Evolutionary conservation across 2,329 filamentous ascomycete species (phyloP).

Genomic region (Venturia pyrina): DNA sequence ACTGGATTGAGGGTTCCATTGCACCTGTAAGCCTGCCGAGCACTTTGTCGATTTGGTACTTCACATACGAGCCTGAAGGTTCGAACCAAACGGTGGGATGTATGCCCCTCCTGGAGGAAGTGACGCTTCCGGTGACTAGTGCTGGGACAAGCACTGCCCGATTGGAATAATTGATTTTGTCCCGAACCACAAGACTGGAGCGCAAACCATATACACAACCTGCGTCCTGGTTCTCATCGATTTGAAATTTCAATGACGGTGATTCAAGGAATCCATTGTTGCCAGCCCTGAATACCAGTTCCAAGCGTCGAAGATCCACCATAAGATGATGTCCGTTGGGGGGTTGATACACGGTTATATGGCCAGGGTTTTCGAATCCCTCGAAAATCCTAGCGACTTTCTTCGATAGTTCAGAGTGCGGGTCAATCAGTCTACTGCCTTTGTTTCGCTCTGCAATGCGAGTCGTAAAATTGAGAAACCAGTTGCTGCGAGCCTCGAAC

Average conservation of each 20-base stretch:
- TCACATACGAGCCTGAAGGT: conserved; percentile 33
- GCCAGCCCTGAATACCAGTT: conserved; percentile 47
- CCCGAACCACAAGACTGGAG: conserved; percentile 48
- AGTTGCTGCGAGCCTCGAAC: too few relatives aligned
- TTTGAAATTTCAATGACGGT: conserved; percentile 38
- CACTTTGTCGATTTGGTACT: conserved; percentile 28
- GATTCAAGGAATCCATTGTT: conserved; percentile 33
- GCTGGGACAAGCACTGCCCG: conserved; percentile 45
- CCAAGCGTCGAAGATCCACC: conserved; percentile 43
- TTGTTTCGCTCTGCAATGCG: background rate
- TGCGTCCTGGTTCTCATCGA: conserved; percentile 49
- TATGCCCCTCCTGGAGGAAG: conserved; percentile 16
- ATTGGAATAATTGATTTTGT: conserved; percentile 28
- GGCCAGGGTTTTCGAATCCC: conserved; percentile 12
- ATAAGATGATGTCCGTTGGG: conserved; percentile 20
- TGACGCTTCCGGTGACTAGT: conserved; percentile 17
- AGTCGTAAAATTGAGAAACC: too few relatives aligned
- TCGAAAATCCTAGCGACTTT: too few relatives aligned
- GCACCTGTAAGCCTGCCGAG: conserved; percentile 14
- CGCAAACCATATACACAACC: conserved; percentile 51
- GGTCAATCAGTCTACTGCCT: too few relatives aligned
- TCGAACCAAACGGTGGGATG: conserved; percentile 36
- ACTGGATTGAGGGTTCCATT: conserved; percentile 13
- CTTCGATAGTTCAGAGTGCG: too few relatives aligned
- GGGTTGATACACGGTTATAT: conserved; percentile 41